phyloP scores from a whole-genome alignment of 371 early-diverging fungal genomes.

The Rhizopus sp. region DNA sequence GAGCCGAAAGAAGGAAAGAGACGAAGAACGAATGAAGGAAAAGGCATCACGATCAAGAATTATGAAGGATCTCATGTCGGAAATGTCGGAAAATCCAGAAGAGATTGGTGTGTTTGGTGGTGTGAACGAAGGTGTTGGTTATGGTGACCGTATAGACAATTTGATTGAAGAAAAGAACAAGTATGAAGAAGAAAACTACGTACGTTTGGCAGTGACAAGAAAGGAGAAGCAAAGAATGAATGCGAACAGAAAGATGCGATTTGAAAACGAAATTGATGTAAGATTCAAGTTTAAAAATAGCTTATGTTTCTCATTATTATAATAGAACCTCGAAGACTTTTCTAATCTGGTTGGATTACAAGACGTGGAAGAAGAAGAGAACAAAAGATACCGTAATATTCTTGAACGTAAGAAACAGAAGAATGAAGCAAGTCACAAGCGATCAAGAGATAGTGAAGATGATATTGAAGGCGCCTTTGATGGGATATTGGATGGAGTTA shows the following conservation, averaged over 20 bases:
- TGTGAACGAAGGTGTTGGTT: conserved; percentile 59
- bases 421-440: conserved; percentile 19
- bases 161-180: conserved; percentile 65
- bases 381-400: conserved; percentile 54
- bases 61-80: conserved; percentile 81
- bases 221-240: conserved; percentile 75
- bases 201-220: conserved; percentile 74
- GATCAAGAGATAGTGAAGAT: conserved; percentile 17
- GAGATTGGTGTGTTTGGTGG: conserved; percentile 72
- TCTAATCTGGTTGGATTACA: conserved; percentile 63
- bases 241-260: conserved; percentile 58
- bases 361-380: conserved; percentile 56
- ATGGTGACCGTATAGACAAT: conserved; percentile 55
- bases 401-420: conserved; percentile 50
- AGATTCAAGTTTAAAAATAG: conserved; percentile 2
- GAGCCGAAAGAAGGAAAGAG: conserved; percentile 59
- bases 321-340: conserved; percentile 72
- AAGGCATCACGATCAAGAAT: conserved; percentile 85
- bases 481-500: conserved; percentile 24
- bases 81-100: conserved; percentile 90
- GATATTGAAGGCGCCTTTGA: conserved; percentile 14
- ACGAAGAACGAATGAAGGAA: conserved; percentile 65
- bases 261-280: conserved; percentile 89
- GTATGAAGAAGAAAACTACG: conserved; percentile 93
- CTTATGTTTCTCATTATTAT: background rate